Base-by-base conservation (phyloP, 345 rosid species). In the Arabidopsis arenosa region DNA sequence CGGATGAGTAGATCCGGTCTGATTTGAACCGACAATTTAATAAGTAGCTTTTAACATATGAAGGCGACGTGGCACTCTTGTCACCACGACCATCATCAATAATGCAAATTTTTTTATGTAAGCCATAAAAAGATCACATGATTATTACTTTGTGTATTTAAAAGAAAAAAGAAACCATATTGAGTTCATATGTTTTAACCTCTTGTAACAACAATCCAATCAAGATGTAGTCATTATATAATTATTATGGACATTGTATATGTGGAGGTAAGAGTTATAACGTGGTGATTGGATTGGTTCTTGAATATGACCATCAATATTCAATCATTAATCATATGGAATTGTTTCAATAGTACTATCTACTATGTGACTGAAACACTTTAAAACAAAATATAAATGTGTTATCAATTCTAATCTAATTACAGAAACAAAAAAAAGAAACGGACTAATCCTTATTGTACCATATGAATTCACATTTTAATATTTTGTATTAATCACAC, bases 181-280 rank as follows among this genome's bases (percentile, higher is more conserved):
- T n/a, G 52, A 47, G 21, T 9, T 6, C 9, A 47, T 2, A 15
- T 47, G 52, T 15, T 47, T 47, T 14, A 47, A 43, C 7, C 10
- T 5, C 26, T 66, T 36, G 52, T 75, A 68, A 52, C 69, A 68
- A 52, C 69, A 43, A 12, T 60, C 79, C 39, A 62, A 76, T 76
- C 51, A 69, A 62, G 67, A 69, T 68, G 70, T 53, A 53, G 41
- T 12, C 10, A 68, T 41, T 68, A 3, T 55, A 40, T 68, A 52
- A 67, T 67, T 14, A 53, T 68, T 14, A 53, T 68, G 47, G 62
- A 53, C 55, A 76, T 44, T 43, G 21, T 61, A n/a, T 61, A 37
- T 70, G 80, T 76, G 80, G 71, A 26, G 44, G 30, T 70, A 48
- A 70, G 60, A 45, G 66, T 69, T 44, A 62, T 28, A 70, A 70